phyloP scores from a whole-genome alignment of 495 filamentous ascomycete species.

The Penicillium paxilli region DNA sequence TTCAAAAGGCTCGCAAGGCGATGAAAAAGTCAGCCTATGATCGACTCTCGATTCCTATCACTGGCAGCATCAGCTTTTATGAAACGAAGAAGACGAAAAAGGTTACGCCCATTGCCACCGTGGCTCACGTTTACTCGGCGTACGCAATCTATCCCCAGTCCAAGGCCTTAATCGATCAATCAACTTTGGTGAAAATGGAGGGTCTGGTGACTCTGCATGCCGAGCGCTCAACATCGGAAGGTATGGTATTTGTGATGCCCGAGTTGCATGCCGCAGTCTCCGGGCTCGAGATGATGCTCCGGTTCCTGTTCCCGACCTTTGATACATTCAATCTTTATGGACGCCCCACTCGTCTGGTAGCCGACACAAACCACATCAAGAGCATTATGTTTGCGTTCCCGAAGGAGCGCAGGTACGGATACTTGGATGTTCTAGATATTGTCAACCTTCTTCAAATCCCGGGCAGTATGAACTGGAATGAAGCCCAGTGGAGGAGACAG shows the following conservation, averaged over 20 bases:
- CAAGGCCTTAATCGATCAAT: slow-evolving; percentile 89
- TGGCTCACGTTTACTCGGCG: slow-evolving; percentile 85
- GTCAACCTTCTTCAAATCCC: slow-evolving; percentile 72
- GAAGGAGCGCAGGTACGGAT: slow-evolving; percentile 81
- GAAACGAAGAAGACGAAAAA: slow-evolving; percentile 95
- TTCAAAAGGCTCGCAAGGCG: slow-evolving; percentile 76
- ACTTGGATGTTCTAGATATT: slow-evolving; percentile 86
- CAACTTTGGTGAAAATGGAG: slow-evolving; percentile 92
- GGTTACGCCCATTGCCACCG: slow-evolving; percentile 81
- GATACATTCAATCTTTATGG: slow-evolving; percentile 93
- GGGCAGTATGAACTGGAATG: slow-evolving; percentile 77
- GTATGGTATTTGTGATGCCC: slow-evolving; percentile 97
- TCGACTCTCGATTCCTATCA: slow-evolving; percentile 62
- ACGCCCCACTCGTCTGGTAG: slow-evolving; percentile 80
- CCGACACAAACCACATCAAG: slow-evolving; percentile 79
- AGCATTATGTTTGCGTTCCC: slow-evolving; percentile 99
- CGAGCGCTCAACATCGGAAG: slow-evolving; percentile 71
- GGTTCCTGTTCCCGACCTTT: slow-evolving; percentile 90
- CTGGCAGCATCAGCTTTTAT: slow-evolving; percentile 92
- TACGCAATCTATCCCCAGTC: slow-evolving; percentile 96
- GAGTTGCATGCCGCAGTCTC: slow-evolving; percentile 86
- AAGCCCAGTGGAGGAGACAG: slow-evolving; percentile 85
- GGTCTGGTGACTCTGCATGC: slow-evolving; percentile 85
- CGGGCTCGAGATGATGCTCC: slow-evolving; percentile 96
- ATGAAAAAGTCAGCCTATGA: slow-evolving; percentile 89